These are phyloP conservation scores for Gaultheria prostrata DNA, from an alignment of 148 eudicot species.

Conservation along the genomic window DNA sequence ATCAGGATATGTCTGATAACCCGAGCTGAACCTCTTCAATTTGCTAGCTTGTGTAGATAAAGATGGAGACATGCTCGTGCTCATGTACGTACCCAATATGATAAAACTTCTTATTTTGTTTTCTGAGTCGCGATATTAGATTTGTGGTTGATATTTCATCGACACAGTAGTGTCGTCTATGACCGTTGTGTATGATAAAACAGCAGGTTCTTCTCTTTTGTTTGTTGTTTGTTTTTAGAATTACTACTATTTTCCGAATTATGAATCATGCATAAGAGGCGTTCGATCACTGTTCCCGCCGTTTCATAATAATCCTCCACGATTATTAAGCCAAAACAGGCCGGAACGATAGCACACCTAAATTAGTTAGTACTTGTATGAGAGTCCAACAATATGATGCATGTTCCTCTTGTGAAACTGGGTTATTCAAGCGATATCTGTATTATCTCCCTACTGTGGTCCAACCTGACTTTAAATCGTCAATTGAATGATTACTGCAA, in stretches of 20 bases:
- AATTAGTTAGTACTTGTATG: too few species aligned
- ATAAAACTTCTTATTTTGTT: not conserved
- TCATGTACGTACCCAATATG: not conserved
- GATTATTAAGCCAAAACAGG: too few species aligned
- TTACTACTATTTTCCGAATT: not conserved
- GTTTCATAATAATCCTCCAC: too few species aligned
- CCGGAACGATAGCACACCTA: too few species aligned
- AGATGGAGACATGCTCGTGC: not conserved
- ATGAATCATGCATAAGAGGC: not conserved
- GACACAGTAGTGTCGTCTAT: not conserved
- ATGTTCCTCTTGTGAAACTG: too few species aligned
- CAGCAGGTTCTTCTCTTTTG: not conserved
- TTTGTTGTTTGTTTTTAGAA: not conserved
- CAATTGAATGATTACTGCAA: too few species aligned
- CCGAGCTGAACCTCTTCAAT: not conserved
- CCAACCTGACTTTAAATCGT: too few species aligned
- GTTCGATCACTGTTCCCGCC: too few species aligned
- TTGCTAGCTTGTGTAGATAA: not conserved
- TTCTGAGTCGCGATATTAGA: not conserved
- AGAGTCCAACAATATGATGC: too few species aligned
- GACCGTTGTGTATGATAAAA: not conserved
- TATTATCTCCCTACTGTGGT: too few species aligned
- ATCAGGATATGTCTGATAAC: not conserved
- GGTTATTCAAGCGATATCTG: too few species aligned
- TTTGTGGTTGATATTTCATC: not conserved